Evolutionary conservation across 352 stramenopile species (phyloP), one percentile per base, ranked within the genome.

Genomic region (Achlya hypogyna): DNA sequence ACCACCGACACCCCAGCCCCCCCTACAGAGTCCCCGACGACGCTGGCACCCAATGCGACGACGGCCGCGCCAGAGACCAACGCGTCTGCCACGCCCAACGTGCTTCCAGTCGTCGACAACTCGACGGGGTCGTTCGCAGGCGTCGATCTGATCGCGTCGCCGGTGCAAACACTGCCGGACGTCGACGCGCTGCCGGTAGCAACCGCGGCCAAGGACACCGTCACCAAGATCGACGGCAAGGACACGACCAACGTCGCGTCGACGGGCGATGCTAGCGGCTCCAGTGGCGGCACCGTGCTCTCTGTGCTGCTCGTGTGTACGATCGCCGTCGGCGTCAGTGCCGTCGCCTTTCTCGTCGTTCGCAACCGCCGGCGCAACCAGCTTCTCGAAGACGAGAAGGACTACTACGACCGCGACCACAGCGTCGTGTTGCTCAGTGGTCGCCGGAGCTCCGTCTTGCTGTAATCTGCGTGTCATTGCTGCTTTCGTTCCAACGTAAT

Each of bases 311-410:
- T 67, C 27, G 60, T 22, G 20, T n/a, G 40, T 28, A 27, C 27
- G 20, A 49, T 49, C 29, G 38, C 42, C n/a, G 60, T 67, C 51
- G 60, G 60, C 14, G 38, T 9, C 5, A 25, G n/a, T 28, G 60
- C 60, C 16, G 60, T 67, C 12, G 43, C 32, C 6, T 49, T 49
- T 22, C 38, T 67, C 28, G 51, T 67, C 18, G 51, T 67, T 16
- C 51, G 51, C 51, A 67, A 67, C 38, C 60, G 60, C 29, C 40
- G 34, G n/a, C 18, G 22, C 20, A 49, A 49, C 31, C 42, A 47
- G 9, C 8, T 58, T 3, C 18, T 58, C 22, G 60, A 67, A n/a
- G 42, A 54, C 6, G 32, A 67, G 25, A 49, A 67, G n/a, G 40
- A 60, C 32, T 2, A 43, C 1, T 23, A 45, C 18, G 0, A 56